Evolutionary conservation across 2,329 filamentous ascomycete species (phyloP), one percentile per base, ranked within the genome.

Genomic region (Colletotrichum somersetense): DNA sequence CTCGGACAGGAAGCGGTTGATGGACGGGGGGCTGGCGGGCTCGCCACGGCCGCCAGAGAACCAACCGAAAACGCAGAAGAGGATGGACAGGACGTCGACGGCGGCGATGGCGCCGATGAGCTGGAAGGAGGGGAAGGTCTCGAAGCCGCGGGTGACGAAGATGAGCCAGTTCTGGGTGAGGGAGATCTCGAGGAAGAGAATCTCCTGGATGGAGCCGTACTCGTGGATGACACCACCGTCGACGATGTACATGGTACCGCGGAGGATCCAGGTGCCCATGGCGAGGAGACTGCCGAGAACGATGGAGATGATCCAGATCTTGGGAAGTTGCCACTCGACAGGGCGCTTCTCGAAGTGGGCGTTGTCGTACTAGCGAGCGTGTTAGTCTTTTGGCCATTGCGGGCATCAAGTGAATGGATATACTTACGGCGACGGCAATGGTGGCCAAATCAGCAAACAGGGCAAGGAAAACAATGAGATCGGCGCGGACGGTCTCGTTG

Each of bases 361-460:
- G 80, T 94, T 93, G 80, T 94, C 92, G 84, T 94, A 94, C 71
- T 73, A 26, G 10, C 16, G 11, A 3, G n/a, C 7, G 1, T 46
- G 57, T 72, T 72, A 72, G 61, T 52, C 4, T 33, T 14, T 11
- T 8, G 5, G 20, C 20, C 40, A 10, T 3, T 23, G 30, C 3
- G 42, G 33, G 14, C 5, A n/a, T 0, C 0, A 0, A 18, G 3
- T 23, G 6, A 0, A 8, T 10, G 16, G 4, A 6, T 3, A 7
- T 38, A 73, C 71, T 73, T 73, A 73, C 71, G 61, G 92, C 92
- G 70, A 94, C 90, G 72, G 92, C 92, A 75, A 94, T 92, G 74
- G 92, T 94, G 73, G 92, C 92, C 83, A 94, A 84, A 88, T 94
- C 92, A 76, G 92, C 92, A 83, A 94, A 94, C 38, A 94, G 86